Base-by-base conservation (phyloP, 192 early-diverging fungal genomes). In the Podochytrium sp. region DNA sequence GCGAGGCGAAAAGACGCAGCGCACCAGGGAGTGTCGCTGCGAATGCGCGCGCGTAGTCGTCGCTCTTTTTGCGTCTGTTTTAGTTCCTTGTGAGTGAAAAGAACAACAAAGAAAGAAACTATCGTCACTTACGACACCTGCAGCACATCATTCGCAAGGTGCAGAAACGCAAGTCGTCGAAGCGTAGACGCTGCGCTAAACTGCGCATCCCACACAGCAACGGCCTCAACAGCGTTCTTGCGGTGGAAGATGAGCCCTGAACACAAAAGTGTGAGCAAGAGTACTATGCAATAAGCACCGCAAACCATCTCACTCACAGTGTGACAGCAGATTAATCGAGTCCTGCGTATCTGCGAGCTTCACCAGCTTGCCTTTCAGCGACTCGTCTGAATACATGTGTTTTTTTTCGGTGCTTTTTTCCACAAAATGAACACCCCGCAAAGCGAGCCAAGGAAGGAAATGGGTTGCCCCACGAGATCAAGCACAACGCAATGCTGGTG, bases 101-200 rank as follows among this genome's bases (percentile, higher is more conserved):
- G n/a, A n/a, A n/a, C n/a, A n/a, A n/a, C n/a, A n/a, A n/a, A n/a
- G n/a, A n/a, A n/a, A n/a, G n/a, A n/a, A n/a, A n/a, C n/a, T n/a
- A n/a, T n/a, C n/a, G n/a, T n/a, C n/a, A n/a, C n/a, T n/a, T n/a
- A n/a, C 3, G 72, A 71, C 25, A 73, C 74, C 71, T 84, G 83
- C 3, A 84, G 73, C 34, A 84, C 78, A 62, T 84, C 83, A 64
- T 84, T 84, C 38, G 70, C 76, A 18, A 84, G 75, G 57, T 84
- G 75, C 40, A 84, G 38, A 52, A 79, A 77, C 25, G 65, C 39
- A 3, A 84, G 78, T 53, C 76, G 74, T 32, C 65, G 57, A 25
- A n/a, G 18, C 4, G 69, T 71, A 6, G 69, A 71, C 3, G 32
- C 69, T 71, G 69, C 12, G 30, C 53, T 40, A 43, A 84, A 39